Evolutionary conservation across 1,284 basidiomycete genomes (phyloP), one percentile per base, ranked within the genome.

Genomic region (Irpex sp.): DNA sequence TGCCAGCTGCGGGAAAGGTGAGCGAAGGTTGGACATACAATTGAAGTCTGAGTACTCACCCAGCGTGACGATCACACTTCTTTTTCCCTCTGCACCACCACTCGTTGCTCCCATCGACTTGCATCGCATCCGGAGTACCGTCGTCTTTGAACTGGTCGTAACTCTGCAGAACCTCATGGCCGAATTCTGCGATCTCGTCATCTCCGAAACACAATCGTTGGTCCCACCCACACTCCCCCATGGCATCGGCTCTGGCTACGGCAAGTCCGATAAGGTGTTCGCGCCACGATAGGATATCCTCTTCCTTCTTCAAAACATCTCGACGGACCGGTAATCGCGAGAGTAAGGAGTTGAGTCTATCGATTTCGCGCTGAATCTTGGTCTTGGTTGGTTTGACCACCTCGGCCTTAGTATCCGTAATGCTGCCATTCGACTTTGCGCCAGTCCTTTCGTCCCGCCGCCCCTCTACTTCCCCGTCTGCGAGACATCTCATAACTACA

Each of bases 181-280:
- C 90, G 69, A 83, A 88, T 60, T 87, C 87, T 26, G 76, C 79
- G 78, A 86, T 90, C 71, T 92, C 89, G 60, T 87, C 85, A 61
- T 92, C 89, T 31, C 87, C 88, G 71, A 89, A 87, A 64, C 89
- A 90, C n/a, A 95, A 77, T 33, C 92, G 80, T 68, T 87, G 86
- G 72, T 95, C 93, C 87, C 93, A 94, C 1, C 93, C 93, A 75
- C 93, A 95, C 66, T 85, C 83, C 8, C 82, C 82, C 19, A 84
- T 71, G 15, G 75, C 74, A 60, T 85, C 84, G 8, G 88, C 83
- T 26, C 89, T 80, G 51, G 83, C 83, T 6, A 77, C 79, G 6
- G 90, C 90, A 37, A 90, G 78, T 59, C 85, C 81, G 15, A 91
- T 74, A 31, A 93, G 71, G 63, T 81, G 80, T 75, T 89, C 86